Percentiles rank a stretch among this genome's conserved stretches.
phyloP scores from a whole-genome alignment of 164 flowering plant species.

The Macadamia tetraphylla region DNA sequence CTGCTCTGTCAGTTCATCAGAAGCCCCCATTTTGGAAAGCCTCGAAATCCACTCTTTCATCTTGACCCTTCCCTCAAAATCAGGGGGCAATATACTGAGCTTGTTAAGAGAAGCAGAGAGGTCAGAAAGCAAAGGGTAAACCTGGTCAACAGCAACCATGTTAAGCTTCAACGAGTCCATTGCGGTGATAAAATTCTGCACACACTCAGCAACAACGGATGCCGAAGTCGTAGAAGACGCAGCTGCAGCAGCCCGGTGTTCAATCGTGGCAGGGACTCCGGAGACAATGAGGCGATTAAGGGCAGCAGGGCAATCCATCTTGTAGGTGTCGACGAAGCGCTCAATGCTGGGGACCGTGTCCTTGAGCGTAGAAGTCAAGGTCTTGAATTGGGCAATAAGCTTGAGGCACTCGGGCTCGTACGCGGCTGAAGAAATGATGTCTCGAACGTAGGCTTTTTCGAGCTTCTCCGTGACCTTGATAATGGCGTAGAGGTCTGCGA shows the following conservation, averaged over 20 bases:
- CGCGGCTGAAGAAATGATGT: slow-evolving; percentile 51
- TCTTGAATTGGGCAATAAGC: slow-evolving; percentile 83
- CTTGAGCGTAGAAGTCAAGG: slow-evolving; percentile 60
- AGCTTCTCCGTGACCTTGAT: slow-evolving; percentile 91
- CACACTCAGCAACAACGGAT: slow-evolving; percentile 84
- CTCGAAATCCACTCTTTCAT: slow-evolving; percentile 85
- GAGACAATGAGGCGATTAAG: slow-evolving; percentile 66
- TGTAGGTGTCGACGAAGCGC: slow-evolving; percentile 76
- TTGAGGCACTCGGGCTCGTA: slow-evolving; percentile 83
- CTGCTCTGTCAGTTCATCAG: slow-evolving; percentile 94
- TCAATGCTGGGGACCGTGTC: slow-evolving; percentile 80
- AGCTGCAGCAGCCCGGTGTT: slow-evolving; percentile 66
- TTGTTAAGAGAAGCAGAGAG: slow-evolving; percentile 64
- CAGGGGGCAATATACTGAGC: slow-evolving; percentile 59
- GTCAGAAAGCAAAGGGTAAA: slow-evolving; percentile 76
- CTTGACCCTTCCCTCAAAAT: slow-evolving; percentile 83
- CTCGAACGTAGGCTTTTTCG: slow-evolving; percentile 85
- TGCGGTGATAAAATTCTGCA: slow-evolving; percentile 83
- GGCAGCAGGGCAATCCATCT: slow-evolving; percentile 89
- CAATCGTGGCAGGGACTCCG: slow-evolving; percentile 90
- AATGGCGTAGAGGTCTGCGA: slow-evolving; percentile 86
- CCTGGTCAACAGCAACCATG: slow-evolving; percentile 90
- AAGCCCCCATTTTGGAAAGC: slow-evolving; percentile 90
- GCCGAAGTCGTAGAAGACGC: slow-evolving; percentile 53
- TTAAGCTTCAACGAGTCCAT: slow-evolving; percentile 90